Base-by-base conservation (phyloP, 148 eudicot species). In the Fagopyrum tataricum region DNA sequence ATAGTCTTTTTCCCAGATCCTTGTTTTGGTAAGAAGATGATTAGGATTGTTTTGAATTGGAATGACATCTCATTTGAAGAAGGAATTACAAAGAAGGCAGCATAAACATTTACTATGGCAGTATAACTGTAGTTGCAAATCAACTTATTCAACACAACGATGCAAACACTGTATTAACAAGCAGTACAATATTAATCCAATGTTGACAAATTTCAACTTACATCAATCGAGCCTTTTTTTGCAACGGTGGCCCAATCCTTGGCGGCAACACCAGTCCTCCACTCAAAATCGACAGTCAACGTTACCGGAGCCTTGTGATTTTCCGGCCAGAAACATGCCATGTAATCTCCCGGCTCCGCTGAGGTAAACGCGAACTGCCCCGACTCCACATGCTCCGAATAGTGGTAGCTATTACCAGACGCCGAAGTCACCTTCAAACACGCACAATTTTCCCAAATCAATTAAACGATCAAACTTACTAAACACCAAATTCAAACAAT, bases 181-280 rank as follows among this genome's bases (percentile, higher is more conserved):
- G 37, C 37, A 31, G 37, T 0, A 31, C 37, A 31, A 31, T 31
- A 1, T 3, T 1, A 26, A 58, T 58, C 24, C 41, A 26, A n/a
- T 4, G 24, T 12, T 61, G 31, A 26, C 4, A 26, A 59, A 9
- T 24, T 11, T 6, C 31, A 55, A 64, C 69, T 37, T 64, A 64
- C 69, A 64, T 64, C 69, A 37, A 64, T 15, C 14, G 69, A 64
- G 67, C 89, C 96, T 81, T 92, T 92, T 71, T 92, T 95, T 47
- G 85, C 97, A 56, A 95, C 96, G 44, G 69, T 87, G 20, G 87
- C 84, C 99, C 97, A 95, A 74, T 92, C 97, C 79, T 87, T 95
- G 66, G 99, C 86, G 67, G 89, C 96, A 71, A 95, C 85, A 77
- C 99, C 99, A 24, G 89, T 81, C 73, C 79, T 88, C 99, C 99